These are phyloP conservation scores for Lenzites betulinus DNA, from an alignment of 768 basidiomycete species.

Conservation along the genomic window DNA sequence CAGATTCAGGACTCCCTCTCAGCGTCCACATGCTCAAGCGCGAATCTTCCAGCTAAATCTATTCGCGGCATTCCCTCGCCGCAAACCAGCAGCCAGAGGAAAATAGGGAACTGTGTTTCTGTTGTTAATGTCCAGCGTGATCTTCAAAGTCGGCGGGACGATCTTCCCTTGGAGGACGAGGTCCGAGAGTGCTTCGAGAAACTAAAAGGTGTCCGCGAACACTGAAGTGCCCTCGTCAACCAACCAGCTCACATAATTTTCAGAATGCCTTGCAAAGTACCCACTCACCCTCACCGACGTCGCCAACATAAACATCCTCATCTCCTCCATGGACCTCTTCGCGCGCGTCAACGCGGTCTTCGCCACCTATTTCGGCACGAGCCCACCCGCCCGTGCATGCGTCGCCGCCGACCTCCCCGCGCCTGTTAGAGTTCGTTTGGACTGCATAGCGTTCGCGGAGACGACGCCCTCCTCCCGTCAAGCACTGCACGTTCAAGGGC, in stretches of 20 bases:
- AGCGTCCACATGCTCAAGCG: background rate
- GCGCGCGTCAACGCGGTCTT: conserved; percentile 77
- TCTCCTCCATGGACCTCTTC: conserved; percentile 85
- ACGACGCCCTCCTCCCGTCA: conserved; percentile 49
- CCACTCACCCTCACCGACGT: conserved; percentile 58
- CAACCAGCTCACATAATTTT: background rate
- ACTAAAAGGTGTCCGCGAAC: conserved; percentile 52
- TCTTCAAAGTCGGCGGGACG: conserved; percentile 12
- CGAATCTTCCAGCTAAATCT: no score
- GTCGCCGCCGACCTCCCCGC: conserved; percentile 74
- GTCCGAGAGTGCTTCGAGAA: conserved; percentile 65
- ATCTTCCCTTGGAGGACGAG: conserved; percentile 65
- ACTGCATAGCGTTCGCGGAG: conserved; percentile 74
- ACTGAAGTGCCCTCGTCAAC: background rate
- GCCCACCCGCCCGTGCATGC: conserved; percentile 94
- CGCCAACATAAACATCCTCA: conserved; percentile 77
- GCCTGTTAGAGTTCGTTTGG: conserved; percentile 62
- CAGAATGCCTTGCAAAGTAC: conserved; percentile 30
- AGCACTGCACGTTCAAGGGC: conserved; percentile 89
- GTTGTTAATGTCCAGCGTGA: conserved; percentile 55
- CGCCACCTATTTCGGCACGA: conserved; percentile 79
- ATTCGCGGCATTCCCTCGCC: no score
- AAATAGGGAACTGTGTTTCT: conserved; percentile 66
- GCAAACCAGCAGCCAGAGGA: conserved; percentile 10
- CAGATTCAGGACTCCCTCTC: conserved; percentile 12